These are phyloP conservation scores for Camelina laxa DNA, from an alignment of 345 rosid species.

Conservation along the genomic window DNA sequence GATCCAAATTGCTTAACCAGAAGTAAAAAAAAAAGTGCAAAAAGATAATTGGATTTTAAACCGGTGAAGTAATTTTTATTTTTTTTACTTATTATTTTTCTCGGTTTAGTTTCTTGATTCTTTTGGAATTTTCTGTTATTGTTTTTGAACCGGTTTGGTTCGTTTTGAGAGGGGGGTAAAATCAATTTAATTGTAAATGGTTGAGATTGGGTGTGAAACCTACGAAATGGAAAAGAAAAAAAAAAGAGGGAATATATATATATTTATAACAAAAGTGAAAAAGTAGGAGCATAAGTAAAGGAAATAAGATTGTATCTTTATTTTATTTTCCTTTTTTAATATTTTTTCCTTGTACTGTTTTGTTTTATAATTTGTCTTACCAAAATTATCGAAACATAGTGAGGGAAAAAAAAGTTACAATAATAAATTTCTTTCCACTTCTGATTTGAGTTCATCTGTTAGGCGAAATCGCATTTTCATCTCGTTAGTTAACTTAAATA, in stretches of 20 bases:
- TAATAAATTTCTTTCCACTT: slow-evolving; percentile 23
- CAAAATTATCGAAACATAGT: slow-evolving; percentile 20
- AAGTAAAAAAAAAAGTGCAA: slow-evolving; percentile 16
- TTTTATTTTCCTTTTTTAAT: slow-evolving; percentile 8
- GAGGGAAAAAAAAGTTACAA: background rate
- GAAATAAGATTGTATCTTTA: slow-evolving; percentile 28
- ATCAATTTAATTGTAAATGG: slow-evolving; percentile 41
- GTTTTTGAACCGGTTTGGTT: slow-evolving; percentile 46
- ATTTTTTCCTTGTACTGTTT: background rate
- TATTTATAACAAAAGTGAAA: slow-evolving; percentile 36
- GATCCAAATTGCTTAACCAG: slow-evolving; percentile 74
- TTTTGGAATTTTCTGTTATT: slow-evolving; percentile 35
- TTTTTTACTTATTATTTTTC: slow-evolving; percentile 33
- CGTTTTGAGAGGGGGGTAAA: slow-evolving; percentile 27
- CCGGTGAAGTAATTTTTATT: slow-evolving; percentile 43
- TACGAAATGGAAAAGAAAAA: background rate
- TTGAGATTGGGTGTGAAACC: slow-evolving; percentile 36
- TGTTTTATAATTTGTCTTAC: slow-evolving; percentile 24
- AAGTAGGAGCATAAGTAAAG: slow-evolving; percentile 32
- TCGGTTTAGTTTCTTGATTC: slow-evolving; percentile 48
- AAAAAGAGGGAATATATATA: slow-evolving; percentile 7
- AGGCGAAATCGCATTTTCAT: slow-evolving; percentile 34
- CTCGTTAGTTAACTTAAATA: slow-evolving; percentile 29
- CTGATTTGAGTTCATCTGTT: slow-evolving; percentile 10
- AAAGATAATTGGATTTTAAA: slow-evolving; percentile 22